Evolutionary conservation across 179 eudicot genomes (phyloP).

Genomic region (Silene noctiflora): DNA sequence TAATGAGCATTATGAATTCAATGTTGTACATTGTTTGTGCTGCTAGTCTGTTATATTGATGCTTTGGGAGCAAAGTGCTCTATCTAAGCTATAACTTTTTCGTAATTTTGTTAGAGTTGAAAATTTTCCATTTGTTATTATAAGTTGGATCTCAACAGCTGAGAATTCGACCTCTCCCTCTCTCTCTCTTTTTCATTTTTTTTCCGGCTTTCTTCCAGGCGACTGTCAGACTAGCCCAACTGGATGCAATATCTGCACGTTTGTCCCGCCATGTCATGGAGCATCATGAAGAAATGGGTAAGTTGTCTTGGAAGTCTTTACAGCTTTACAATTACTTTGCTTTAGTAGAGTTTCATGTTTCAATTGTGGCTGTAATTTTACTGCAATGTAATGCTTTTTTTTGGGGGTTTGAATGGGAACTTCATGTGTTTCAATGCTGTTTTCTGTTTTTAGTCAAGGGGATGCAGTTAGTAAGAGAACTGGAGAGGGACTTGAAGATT

Average conservation of each 20-base stretch:
- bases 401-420: background rate
- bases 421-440: conserved; percentile 10
- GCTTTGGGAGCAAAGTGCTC: conserved; percentile 1
- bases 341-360: conserved; percentile 5
- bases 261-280: conserved; percentile 91
- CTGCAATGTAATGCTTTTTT: background rate
- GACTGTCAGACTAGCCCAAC: conserved; percentile 74
- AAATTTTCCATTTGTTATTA: background rate
- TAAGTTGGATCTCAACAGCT: background rate
- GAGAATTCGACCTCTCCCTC: background rate
- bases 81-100: background rate
- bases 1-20: background rate
- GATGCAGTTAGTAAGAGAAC: conserved; percentile 88
- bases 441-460: conserved; percentile 70
- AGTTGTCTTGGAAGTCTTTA: conserved; percentile 24
- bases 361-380: background rate
- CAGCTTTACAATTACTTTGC: background rate
- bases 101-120: background rate
- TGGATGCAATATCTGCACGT: conserved; percentile 68
- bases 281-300: conserved; percentile 96
- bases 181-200: background rate
- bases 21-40: background rate
- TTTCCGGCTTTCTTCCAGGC: conserved; percentile 49
- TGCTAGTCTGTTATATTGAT: background rate
- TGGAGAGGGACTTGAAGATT: conserved; percentile 92